Base-by-base conservation (phyloP, 371 early-diverging fungal genomes). In the Massospora cicadina region DNA sequence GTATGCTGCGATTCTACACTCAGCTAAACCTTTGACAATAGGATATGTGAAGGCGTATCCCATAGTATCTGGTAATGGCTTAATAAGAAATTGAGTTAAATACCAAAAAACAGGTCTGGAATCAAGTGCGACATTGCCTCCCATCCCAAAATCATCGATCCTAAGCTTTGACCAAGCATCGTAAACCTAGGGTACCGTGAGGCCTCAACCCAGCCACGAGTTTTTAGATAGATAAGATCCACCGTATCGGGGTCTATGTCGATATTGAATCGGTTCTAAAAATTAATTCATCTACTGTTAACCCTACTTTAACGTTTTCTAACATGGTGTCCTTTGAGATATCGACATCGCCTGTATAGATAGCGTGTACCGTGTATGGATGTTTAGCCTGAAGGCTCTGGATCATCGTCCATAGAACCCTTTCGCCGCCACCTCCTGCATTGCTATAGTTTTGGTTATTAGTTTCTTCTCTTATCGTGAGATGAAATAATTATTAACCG, bases 1-100 rank as follows among this genome's bases (percentile, higher is more conserved):
- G 69, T 98, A 98, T 0, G 94, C 81, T 1, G 84, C 83, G 12
- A 95, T 82, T 55, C 73, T 79, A 68, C 76, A 73, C 0, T 78
- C 73, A 21, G 79, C 76, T n/a, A 91, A 65, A 31, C 76, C 66
- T 67, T 79, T 78, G 0, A 86, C 86, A 1, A 92, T 43, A 2
- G 95, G 96, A 69, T 89, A 93, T 0, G 88, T 87, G 66, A 96
- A 95, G 10, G 94, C 94, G 69, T 87, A 93, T 26, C 98, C 98
- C 76, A 93, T 84, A 0, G 96, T 91, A 67, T 98, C 95, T 87
- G 69, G 12, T n/a, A 54, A 2, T 10, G 26, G 25, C 27, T 13
- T 17, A 27, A 43, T 13, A 31, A 21, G 24, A 2, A 65, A 65
- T 28, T 5, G 29, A 5, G 1, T 27, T 17, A 1, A 33, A 13